These are phyloP conservation scores for Aspergillus sp. DNA, from an alignment of 2,329 filamentous ascomycete genomes.

Conservation along the genomic window DNA sequence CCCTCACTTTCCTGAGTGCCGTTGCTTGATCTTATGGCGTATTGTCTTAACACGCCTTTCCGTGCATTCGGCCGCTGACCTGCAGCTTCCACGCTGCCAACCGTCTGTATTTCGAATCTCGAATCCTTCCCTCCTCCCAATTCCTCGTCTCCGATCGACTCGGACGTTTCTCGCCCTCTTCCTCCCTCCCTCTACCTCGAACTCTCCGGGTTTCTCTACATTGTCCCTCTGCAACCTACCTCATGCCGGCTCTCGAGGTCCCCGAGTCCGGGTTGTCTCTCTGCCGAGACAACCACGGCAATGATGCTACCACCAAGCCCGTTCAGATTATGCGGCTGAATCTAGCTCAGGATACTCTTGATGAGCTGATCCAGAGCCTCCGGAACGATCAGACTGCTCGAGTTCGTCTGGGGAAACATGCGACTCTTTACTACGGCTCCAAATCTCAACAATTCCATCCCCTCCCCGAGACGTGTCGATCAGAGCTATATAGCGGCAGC, in stretches of 20 bases:
- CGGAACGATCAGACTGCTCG: constrained; percentile 46
- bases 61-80: constrained; percentile 41
- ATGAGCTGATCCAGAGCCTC: constrained; percentile 49
- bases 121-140: constrained; percentile 19
- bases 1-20: constrained; percentile 8
- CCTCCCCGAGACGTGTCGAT: constrained; percentile 54
- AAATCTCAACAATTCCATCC: constrained; percentile 58
- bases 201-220: neutral
- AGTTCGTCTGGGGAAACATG: constrained; percentile 51
- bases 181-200: constrained; percentile 7
- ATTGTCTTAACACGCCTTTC: constrained; percentile 30
- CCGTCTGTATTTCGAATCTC: constrained; percentile 30
- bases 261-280: constrained; percentile 46
- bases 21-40: constrained; percentile 36
- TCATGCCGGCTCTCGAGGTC: constrained; percentile 40
- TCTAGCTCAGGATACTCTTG: constrained; percentile 46
- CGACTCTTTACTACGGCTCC: constrained; percentile 60
- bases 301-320: constrained; percentile 34
- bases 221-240: constrained; percentile 15
- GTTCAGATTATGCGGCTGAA: constrained; percentile 51
- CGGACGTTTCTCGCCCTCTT: neutral
- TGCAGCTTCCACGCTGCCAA: constrained; percentile 41
- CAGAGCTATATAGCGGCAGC: constrained; percentile 58
- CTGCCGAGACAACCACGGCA: constrained; percentile 33
- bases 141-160: constrained; percentile 14